These are phyloP conservation scores for Hyaloscypha variabilis DNA, from an alignment of 495 filamentous ascomycete genomes.

Conservation along the genomic window DNA sequence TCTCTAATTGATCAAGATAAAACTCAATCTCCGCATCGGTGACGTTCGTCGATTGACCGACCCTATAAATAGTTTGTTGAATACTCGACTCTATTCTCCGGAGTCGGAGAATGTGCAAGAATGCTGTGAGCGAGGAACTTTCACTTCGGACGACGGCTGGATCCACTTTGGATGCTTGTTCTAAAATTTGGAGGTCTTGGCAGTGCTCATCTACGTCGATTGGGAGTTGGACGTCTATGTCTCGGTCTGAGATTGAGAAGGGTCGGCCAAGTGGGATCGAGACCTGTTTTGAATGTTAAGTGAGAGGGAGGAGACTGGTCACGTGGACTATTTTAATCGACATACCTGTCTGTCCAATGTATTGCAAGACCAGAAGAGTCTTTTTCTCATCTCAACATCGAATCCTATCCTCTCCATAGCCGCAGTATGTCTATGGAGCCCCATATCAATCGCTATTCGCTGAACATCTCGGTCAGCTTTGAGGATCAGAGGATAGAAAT, in stretches of 20 bases:
- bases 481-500: no score
- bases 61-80: conserved; percentile 16
- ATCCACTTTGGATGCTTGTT: conserved; percentile 13
- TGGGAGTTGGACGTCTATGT: conserved; percentile 13
- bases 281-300: not conserved
- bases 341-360: conserved; percentile 8
- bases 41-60: conserved; percentile 3
- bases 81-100: conserved; percentile 16
- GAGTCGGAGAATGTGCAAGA: conserved; percentile 9
- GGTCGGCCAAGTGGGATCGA: conserved; percentile 14
- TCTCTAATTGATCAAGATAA: conserved; percentile 9
- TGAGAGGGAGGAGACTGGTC: no score
- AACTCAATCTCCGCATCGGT: conserved; percentile 7
- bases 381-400: conserved; percentile 13
- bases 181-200: conserved; percentile 6
- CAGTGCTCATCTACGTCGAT: conserved; percentile 6
- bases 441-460: conserved; percentile 56
- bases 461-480: not conserved
- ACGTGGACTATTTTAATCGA: no score
- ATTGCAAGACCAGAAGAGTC: conserved; percentile 18
- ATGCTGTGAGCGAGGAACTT: conserved; percentile 8
- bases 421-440: conserved; percentile 38
- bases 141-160: not conserved
- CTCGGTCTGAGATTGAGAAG: conserved; percentile 13
- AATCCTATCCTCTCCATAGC: not conserved